Base-by-base conservation (phyloP, 768 basidiomycete genomes). In the Boletus subparvulus region DNA sequence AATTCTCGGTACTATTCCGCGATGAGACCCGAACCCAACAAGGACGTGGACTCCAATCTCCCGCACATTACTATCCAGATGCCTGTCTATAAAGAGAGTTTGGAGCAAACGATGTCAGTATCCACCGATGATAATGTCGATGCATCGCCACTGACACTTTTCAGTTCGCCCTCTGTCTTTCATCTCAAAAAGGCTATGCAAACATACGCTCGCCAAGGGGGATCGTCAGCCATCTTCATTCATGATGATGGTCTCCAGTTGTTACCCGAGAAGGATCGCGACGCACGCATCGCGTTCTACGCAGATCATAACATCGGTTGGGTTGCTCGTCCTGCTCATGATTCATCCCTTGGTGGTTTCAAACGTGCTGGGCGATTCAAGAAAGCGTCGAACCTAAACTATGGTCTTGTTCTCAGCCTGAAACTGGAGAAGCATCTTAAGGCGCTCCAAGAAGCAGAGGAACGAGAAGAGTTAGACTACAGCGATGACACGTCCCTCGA, bases 301-400 rank as follows among this genome's bases (percentile, higher is more conserved):
- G 78, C 78, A 14, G 75, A 78, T 39, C 82, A 85, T 64, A 79
- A 76, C 54, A 82, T 86, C 44, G 85, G 80, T 17, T 86, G 80
- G 75, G 80, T 84, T 48, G 81, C 85, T 21, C 77, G 85, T 35
- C 85, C 85, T 0, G 70, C 66, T 52, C 83, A 86, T 9, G 28
- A 44, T 0, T 54, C 58, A 0, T 39, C 62, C 6, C 52, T 59
- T 2, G 47, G 28, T 16, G 72, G 66, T 6, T 72, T 72, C 54
- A 74, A 71, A n/a, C 73, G 76, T 32, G 70, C 88, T 0, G 93
- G 94, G 9, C 81, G 92, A 11, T 96, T 96, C 83, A 96, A 96
- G 79, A 96, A 96, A 69, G 92, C 92, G 2, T 87, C 85, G 30
- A 96, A 96, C 71, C 83, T 95, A 83, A 96, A 95, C 70, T 94